Conservation (phyloP, 208 protist genomes). For the Acanthamoeba lenticulata region DNA sequence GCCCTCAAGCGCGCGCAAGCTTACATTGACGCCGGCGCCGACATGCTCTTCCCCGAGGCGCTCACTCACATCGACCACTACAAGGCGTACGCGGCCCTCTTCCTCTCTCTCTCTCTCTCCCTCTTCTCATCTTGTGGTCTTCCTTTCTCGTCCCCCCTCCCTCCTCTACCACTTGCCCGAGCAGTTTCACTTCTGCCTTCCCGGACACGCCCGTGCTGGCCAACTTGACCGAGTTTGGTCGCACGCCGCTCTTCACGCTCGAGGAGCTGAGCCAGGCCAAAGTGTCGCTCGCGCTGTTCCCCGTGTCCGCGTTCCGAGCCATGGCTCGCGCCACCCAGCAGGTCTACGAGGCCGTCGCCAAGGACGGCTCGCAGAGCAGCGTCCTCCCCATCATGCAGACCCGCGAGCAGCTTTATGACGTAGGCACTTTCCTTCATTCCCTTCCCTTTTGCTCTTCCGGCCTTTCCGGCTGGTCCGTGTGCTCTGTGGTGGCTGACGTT, state of each 20-base stretch:
- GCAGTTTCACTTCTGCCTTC: conserved; percentile 52
- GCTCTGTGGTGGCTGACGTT: neutral
- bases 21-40: conserved; percentile 78
- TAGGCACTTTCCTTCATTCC: neutral
- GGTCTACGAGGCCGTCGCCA: conserved; percentile 74
- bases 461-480: too few relatives aligned
- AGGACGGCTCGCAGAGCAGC: conserved; percentile 70
- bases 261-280: conserved; percentile 68
- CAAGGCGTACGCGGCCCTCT: neutral
- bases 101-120: too few relatives aligned
- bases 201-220: conserved; percentile 75
- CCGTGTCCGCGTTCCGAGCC: conserved; percentile 76
- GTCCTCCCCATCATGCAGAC: conserved; percentile 79
- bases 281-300: conserved; percentile 79
- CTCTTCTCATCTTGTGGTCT: neutral
- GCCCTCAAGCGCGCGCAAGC: conserved; percentile 71
- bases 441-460: neutral
- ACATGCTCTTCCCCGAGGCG: conserved; percentile 84
- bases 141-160: too few relatives aligned
- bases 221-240: conserved; percentile 83
- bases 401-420: conserved; percentile 75
- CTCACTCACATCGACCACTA: conserved; percentile 77
- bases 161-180: too few relatives aligned
- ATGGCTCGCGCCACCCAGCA: conserved; percentile 68
- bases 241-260: conserved; percentile 77